Evolutionary conservation across 2,329 filamentous ascomycete genomes (phyloP), one percentile per base, ranked within the genome.

Genomic region (Cladobotryum protrusum): DNA sequence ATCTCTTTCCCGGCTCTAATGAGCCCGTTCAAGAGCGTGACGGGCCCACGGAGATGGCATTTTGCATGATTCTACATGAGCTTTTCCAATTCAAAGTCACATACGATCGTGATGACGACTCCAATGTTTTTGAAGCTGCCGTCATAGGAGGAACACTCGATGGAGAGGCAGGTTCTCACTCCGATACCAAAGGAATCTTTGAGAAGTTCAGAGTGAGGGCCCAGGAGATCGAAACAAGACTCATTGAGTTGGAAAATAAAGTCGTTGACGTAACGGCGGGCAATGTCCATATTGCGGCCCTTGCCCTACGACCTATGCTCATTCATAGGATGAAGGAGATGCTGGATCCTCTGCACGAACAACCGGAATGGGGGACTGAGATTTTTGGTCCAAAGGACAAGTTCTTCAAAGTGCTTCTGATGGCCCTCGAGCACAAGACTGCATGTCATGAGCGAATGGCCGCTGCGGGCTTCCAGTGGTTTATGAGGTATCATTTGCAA

Each of bases 1-100:
- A 83, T 53, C 66, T 84, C 0, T 76, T 74, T 51, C 78, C 77
- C 1, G 70, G 70, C 2, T 77, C 78, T 33, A 72, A 70, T 7
- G 72, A 78, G 48, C 72, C 76, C 0, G 62, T 81, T 2, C 69
- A 72, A 40, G 67, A 76, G 12, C 73, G 73, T 17, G 76, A 81
- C 2, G 78, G 78, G 0, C 78, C 79, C 3, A 83, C 79, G 0
- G 79, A 83, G 53, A 83, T 83, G 79, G 75, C 77, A 1, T 80
- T 81, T 53, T 72, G 73, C 53, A 57, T 82, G 32, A 63, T 81
- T 9, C 65, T 70, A 4, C 76, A 73, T 62, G 73, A 75, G 43
- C 67, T 82, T 3, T 72, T 72, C 40, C 71, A 70, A 33, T 75
- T 79, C 52, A 66, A 81, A 50, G 62, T 76, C 17, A 68, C 65